These are phyloP conservation scores for Xylaria cubensis DNA, from an alignment of 495 filamentous ascomycete species.

Conservation along the genomic window DNA sequence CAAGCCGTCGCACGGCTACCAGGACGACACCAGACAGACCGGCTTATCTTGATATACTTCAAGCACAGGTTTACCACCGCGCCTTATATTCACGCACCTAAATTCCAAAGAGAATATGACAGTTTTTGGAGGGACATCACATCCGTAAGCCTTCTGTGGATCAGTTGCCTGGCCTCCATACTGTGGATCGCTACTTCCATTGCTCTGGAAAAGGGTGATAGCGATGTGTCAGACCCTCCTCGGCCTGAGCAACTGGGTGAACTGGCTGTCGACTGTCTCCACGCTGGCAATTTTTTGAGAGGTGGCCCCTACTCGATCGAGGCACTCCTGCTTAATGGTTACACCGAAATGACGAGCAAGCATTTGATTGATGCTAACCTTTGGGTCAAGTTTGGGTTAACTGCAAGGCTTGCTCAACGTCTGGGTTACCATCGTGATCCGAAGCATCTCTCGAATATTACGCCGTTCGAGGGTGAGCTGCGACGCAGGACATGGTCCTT, in stretches of 20 bases:
- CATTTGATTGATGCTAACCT: slow-evolving; percentile 46
- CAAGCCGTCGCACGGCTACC: slow-evolving; percentile 50
- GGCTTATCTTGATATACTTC: slow-evolving; percentile 53
- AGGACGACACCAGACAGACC: slow-evolving; percentile 46
- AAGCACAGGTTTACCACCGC: slow-evolving; percentile 46
- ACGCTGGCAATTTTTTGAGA: slow-evolving; percentile 52
- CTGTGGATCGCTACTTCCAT: slow-evolving; percentile 45
- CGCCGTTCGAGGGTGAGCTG: slow-evolving; percentile 59
- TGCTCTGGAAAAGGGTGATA: slow-evolving; percentile 36
- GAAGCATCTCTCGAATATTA: slow-evolving; percentile 49
- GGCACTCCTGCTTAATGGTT: slow-evolving; percentile 51
- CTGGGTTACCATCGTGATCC: slow-evolving; percentile 63
- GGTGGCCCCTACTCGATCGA: slow-evolving; percentile 54
- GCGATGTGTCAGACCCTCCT: slow-evolving; percentile 29
- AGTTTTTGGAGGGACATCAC: slow-evolving; percentile 53
- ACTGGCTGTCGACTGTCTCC: slow-evolving; percentile 47
- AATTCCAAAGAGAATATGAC: slow-evolving; percentile 54
- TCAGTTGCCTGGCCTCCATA: slow-evolving; percentile 51
- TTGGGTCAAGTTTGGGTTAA: slow-evolving; percentile 53
- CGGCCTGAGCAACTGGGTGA: slow-evolving; percentile 34
- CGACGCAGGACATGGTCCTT: slow-evolving; percentile 58
- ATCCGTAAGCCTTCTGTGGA: slow-evolving; percentile 46
- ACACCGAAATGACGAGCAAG: slow-evolving; percentile 45
- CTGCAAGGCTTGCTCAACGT: slow-evolving; percentile 53
- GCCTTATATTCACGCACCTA: slow-evolving; percentile 48